Conservation (phyloP, 129 eudicot genomes). For the Heracleum sosnowskyi region DNA sequence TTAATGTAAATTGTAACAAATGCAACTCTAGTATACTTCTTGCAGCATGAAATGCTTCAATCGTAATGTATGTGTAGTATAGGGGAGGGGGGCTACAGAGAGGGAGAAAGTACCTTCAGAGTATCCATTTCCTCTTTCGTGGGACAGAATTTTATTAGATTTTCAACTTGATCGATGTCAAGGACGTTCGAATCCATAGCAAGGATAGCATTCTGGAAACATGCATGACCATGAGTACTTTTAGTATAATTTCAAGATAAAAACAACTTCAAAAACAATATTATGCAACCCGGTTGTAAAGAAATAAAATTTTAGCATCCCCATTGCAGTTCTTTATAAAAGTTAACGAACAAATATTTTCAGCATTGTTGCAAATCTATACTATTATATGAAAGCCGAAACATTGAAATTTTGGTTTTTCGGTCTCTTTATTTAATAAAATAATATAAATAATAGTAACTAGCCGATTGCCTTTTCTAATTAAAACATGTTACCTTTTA, state of each 20-base stretch:
- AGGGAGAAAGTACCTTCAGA: constrained; percentile 48
- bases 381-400: too few relatives aligned
- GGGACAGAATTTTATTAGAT: constrained; percentile 88
- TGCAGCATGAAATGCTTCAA: not conserved
- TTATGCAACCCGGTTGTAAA: not conserved
- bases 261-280: not conserved
- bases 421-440: too few relatives aligned
- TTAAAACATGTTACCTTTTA: too few relatives aligned
- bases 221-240: constrained; percentile 7
- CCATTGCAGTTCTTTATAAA: not conserved
- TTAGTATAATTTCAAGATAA: too few relatives aligned
- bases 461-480: too few relatives aligned
- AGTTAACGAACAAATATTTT: not conserved
- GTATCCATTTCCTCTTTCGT: constrained; percentile 96
- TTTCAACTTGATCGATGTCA: constrained; percentile 96
- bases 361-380: too few relatives aligned
- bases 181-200: constrained; percentile 75
- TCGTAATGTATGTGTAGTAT: not conserved
- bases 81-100: not conserved
- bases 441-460: too few relatives aligned
- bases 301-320: not conserved
- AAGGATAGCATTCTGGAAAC: constrained; percentile 70
- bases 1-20: not conserved
- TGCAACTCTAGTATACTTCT: not conserved
- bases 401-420: too few relatives aligned